phyloP scores from a whole-genome alignment of 2,329 filamentous ascomycete genomes.

The Neonectria punicea region DNA sequence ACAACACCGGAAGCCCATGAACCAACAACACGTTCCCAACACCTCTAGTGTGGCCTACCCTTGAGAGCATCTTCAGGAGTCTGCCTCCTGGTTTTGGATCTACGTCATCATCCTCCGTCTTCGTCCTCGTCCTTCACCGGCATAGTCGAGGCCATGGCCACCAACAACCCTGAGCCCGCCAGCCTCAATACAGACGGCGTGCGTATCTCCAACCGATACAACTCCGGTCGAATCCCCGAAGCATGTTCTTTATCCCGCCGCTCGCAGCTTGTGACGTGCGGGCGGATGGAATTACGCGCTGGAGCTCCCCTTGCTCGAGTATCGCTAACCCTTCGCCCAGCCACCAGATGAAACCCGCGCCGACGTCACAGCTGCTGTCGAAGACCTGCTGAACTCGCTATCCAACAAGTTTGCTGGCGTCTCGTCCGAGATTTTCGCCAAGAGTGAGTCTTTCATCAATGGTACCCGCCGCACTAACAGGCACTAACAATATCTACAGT shows the following conservation, averaged over 20 bases:
- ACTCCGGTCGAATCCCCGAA: neutral
- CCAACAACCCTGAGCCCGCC: slow-evolving; percentile 49
- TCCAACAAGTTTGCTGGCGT: slow-evolving; percentile 87
- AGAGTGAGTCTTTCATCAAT: slow-evolving; percentile 68
- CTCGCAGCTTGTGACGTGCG: slow-evolving; percentile 17
- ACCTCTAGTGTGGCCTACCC: neutral
- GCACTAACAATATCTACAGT: slow-evolving; percentile 63
- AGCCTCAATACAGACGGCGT: slow-evolving; percentile 50
- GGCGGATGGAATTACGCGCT: neutral
- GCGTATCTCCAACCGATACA: slow-evolving; percentile 35
- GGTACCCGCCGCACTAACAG: neutral
- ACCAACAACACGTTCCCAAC: slow-evolving; percentile 20
- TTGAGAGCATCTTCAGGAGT: neutral
- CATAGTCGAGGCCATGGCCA: slow-evolving; percentile 47
- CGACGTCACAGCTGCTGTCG: slow-evolving; percentile 82
- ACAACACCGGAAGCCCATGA: neutral
- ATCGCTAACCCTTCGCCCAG: slow-evolving; percentile 42
- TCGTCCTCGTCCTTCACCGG: slow-evolving; percentile 1
- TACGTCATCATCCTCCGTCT: neutral
- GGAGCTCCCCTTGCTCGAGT: slow-evolving; percentile 12
- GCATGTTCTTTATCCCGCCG: neutral
- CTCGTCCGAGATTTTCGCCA: slow-evolving; percentile 87
- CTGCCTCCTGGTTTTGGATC: neutral
- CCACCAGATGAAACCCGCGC: slow-evolving; percentile 60
- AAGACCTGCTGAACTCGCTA: slow-evolving; percentile 86